Evolutionary conservation across 176 grass and related monocot genomes (phyloP), one percentile per base, ranked within the genome.

Genomic region (Ampelocalamus luodianensis): DNA sequence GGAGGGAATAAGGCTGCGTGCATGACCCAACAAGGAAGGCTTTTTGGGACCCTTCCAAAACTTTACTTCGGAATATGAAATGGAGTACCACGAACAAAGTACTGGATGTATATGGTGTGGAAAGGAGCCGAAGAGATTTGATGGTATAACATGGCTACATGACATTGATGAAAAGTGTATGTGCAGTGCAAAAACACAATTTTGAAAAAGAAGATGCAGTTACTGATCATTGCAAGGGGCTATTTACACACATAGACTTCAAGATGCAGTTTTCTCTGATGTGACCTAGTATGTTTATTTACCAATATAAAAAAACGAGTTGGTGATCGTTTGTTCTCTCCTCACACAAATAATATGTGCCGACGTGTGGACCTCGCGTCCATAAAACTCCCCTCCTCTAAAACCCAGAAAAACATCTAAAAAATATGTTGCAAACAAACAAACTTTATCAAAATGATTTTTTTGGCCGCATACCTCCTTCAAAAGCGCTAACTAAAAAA

Each of bases 1-100:
- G 68, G 67, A 85, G 84, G 58, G 88, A 86, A 74, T 87, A 79
- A 37, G 79, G 42, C 80, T 82, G 85, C 85, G 78, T 81, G 79
- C 79, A 59, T 27, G 85, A 67, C 78, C 85, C 85, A 87, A 76
- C 71, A 87, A 87, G 48, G 78, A 75, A 59, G 79, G 27, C 80
- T 72, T 85, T n/a, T 55, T 0, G 29, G 65, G 79, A 68, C 78
- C 89, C 84, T 67, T 74, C 38, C 27, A 59, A 83, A 79, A 48
- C 79, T 60, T 12, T 45, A 81, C 59, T 37, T 63, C 20, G 74
- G 36, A 12, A 68, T 60, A 34, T 55, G 23, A 43, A 50, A 22
- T 38, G 36, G 15, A 66, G 29, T 20, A 50, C 17, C 43, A 8
- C 42, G 4, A 3, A 22, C 42, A 8, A 3, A 68, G 40, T 32